These are phyloP conservation scores for Onygena corvina DNA, from an alignment of 2,329 filamentous ascomycete genomes.

Conservation along the genomic window DNA sequence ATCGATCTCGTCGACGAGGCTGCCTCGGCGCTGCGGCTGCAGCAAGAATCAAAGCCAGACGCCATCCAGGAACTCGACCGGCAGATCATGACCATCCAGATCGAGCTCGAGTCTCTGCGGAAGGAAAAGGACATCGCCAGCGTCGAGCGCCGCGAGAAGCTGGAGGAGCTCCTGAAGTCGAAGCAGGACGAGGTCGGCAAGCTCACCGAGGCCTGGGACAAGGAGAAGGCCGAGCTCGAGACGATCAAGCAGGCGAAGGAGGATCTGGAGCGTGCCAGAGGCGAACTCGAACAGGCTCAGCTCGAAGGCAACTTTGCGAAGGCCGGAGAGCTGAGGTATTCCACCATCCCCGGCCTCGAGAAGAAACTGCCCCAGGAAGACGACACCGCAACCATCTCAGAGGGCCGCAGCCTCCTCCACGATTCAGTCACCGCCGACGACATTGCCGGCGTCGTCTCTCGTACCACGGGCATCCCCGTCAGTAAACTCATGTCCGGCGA, in stretches of 20 bases:
- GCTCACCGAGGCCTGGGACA: conserved; percentile 77
- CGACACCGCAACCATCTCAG: conserved; percentile 23
- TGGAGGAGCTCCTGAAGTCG: conserved; percentile 62
- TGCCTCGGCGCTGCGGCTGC: conserved; percentile 73
- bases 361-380: conserved; percentile 65
- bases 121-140: conserved; percentile 90
- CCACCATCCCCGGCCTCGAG: conserved; percentile 71
- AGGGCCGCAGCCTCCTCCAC: conserved; percentile 58
- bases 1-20: conserved; percentile 96
- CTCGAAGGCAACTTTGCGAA: conserved; percentile 76
- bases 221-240: conserved; percentile 75
- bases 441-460: conserved; percentile 81
- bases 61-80: conserved; percentile 85
- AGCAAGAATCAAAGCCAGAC: conserved; percentile 95
- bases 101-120: conserved; percentile 83
- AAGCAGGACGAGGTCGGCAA: conserved; percentile 65
- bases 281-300: conserved; percentile 79
- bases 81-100: conserved; percentile 94
- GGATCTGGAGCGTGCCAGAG: conserved; percentile 71
- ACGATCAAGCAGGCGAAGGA: conserved; percentile 76
- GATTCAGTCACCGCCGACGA: conserved; percentile 93
- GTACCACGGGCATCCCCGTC: conserved; percentile 84
- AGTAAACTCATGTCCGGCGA: conserved; percentile 87
- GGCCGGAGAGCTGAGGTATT: conserved; percentile 83
- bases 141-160: conserved; percentile 72